Conservation (phyloP, 805 yeast species). For the Candida qinlingensis region DNA sequence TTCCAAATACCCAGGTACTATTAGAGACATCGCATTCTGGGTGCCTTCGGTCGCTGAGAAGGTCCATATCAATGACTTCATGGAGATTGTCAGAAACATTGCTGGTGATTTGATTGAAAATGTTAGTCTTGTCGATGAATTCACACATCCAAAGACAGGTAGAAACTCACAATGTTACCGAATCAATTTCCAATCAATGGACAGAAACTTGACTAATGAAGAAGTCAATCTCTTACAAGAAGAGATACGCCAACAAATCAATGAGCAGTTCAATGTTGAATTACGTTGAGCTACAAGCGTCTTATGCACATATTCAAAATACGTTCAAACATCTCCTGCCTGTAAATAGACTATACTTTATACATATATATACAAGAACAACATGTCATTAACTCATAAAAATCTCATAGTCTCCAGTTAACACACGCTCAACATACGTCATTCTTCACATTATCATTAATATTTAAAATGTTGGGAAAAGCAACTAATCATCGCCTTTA, state of each 20-base stretch:
- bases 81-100: constrained; percentile 81
- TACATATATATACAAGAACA: constrained; percentile 11
- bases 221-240: constrained; percentile 77
- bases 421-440: too few species aligned
- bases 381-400: constrained; percentile 5
- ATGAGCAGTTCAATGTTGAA: constrained; percentile 47
- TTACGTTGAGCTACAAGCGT: constrained; percentile 33
- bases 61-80: constrained; percentile 80
- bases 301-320: neutral
- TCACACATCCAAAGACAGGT: constrained; percentile 78
- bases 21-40: constrained; percentile 93
- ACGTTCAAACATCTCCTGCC: neutral
- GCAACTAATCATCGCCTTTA: constrained; percentile 29
- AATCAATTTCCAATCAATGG: constrained; percentile 93
- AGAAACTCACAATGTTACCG: constrained; percentile 81
- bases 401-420: neutral
- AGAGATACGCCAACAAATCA: constrained; percentile 54
- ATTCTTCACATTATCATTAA: too few species aligned
- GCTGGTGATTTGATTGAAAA: constrained; percentile 90
- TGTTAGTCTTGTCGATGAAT: constrained; percentile 75
- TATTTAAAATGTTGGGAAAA: too few species aligned
- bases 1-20: constrained; percentile 84
- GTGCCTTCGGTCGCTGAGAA: constrained; percentile 39
- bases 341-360: neutral
- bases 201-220: constrained; percentile 77